Evolutionary conservation across 345 rosid genomes (phyloP).

Genomic region (Dovyalis caffra): DNA sequence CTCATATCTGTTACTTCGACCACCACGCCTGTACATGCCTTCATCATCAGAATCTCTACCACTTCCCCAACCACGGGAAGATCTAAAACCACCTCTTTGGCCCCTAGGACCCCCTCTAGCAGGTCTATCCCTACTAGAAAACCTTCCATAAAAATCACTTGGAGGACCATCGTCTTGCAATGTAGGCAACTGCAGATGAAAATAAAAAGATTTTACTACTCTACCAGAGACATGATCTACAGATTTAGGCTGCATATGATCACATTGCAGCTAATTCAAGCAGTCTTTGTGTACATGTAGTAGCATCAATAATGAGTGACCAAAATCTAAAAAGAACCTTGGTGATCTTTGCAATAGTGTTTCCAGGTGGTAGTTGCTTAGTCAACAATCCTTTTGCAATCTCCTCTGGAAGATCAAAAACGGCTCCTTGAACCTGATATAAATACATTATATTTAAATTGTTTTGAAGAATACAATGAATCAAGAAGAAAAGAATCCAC

Average conservation of each 20-base stretch:
- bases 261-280: slow-evolving; percentile 12
- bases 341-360: slow-evolving; percentile 60
- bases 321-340: slow-evolving; percentile 48
- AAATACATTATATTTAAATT: slow-evolving; percentile 16
- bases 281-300: neutral
- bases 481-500: neutral
- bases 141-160: slow-evolving; percentile 75
- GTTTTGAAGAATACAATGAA: slow-evolving; percentile 7
- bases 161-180: slow-evolving; percentile 93
- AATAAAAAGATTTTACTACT: neutral
- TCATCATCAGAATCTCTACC: slow-evolving; percentile 50
- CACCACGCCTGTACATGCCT: slow-evolving; percentile 43
- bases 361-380: slow-evolving; percentile 77
- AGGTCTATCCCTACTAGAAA: slow-evolving; percentile 65
- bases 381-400: slow-evolving; percentile 74
- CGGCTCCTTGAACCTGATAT: slow-evolving; percentile 89
- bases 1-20: slow-evolving; percentile 43
- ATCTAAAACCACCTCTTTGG: slow-evolving; percentile 37
- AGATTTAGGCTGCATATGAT: neutral
- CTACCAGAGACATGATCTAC: neutral
- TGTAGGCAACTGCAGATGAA: slow-evolving; percentile 66
- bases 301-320: neutral
- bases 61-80: slow-evolving; percentile 60
- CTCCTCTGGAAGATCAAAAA: slow-evolving; percentile 95
- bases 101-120: slow-evolving; percentile 52